phyloP scores from a whole-genome alignment of 257 asterid genomes.

The Solanum pimpinellifolium region DNA sequence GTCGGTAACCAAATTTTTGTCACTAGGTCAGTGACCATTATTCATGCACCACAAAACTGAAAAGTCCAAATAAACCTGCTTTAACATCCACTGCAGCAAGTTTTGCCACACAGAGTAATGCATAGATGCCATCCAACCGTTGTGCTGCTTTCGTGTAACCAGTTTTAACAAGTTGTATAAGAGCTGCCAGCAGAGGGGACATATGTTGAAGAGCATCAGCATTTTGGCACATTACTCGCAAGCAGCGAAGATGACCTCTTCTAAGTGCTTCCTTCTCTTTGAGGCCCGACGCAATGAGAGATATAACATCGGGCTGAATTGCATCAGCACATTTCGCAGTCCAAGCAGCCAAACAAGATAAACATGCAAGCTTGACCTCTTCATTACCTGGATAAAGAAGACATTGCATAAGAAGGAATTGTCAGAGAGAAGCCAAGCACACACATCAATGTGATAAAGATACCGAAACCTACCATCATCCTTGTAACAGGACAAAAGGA shows the following conservation, averaged over 20 bases:
- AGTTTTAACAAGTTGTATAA: conserved; percentile 84
- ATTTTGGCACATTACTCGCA: conserved; percentile 58
- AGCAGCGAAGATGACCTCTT: conserved; percentile 85
- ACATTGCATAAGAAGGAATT: not conserved
- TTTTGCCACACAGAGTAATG: conserved; percentile 65
- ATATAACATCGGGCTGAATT: conserved; percentile 35
- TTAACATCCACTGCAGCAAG: conserved; percentile 77
- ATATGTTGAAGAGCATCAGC: conserved; percentile 65
- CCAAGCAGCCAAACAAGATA: conserved; percentile 82
- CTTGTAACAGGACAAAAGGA: conserved; percentile 68
- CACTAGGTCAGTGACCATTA: not conserved
- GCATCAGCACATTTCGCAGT: conserved; percentile 65
- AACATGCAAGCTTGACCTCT: conserved; percentile 79
- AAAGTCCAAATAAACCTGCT: conserved; percentile 56
- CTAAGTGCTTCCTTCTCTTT: conserved; percentile 89
- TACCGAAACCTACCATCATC: conserved; percentile 69
- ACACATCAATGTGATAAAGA: conserved; percentile 4
- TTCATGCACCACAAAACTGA: not conserved
- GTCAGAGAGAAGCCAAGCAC: not conserved
- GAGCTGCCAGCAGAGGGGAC: conserved; percentile 67
- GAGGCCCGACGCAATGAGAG: conserved; percentile 67
- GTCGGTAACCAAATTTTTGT: not conserved
- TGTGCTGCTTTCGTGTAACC: conserved; percentile 92
- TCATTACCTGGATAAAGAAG: conserved; percentile 63
- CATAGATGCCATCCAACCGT: conserved; percentile 90